Percentiles rank a stretch among this genome's conserved stretches.
Evolutionary conservation across 106 monocot species (phyloP).

Genomic region (Dioscorea zingiberensis): DNA sequence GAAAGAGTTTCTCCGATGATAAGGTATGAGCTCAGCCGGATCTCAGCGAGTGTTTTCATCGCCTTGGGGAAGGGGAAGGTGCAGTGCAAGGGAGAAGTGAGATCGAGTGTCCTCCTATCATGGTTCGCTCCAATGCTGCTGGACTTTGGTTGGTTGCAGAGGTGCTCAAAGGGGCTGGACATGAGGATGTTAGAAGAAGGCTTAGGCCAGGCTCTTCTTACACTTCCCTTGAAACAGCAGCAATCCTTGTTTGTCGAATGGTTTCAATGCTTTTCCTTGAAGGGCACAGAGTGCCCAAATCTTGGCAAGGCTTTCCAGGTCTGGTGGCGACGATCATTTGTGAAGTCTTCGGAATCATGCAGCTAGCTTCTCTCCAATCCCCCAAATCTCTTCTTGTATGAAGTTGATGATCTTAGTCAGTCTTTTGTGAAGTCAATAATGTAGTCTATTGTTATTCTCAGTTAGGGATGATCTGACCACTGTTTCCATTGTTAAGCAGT

Average conservation of each 20-base stretch:
- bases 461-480: no score
- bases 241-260: slow-evolving; percentile 71
- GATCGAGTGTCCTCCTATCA: slow-evolving; percentile 28
- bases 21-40: slow-evolving; percentile 76
- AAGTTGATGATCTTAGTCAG: no score
- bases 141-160: slow-evolving; percentile 85
- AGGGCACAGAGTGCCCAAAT: slow-evolving; percentile 77
- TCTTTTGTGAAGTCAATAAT: no score
- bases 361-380: slow-evolving; percentile 8
- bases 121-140: slow-evolving; percentile 77
- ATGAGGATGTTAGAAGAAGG: slow-evolving; percentile 65
- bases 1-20: slow-evolving; percentile 68
- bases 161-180: slow-evolving; percentile 76
- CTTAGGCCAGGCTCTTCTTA: slow-evolving; percentile 72
- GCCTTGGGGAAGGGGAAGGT: slow-evolving; percentile 67
- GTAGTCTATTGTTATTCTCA: no score
- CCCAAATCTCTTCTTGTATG: no score
- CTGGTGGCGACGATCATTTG: slow-evolving; percentile 89
- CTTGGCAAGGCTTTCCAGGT: slow-evolving; percentile 82
- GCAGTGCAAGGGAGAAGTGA: slow-evolving; percentile 44
- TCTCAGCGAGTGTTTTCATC: slow-evolving; percentile 68
- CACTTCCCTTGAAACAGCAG: slow-evolving; percentile 68
- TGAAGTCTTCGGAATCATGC: slow-evolving; percentile 21
- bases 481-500: no score
- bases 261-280: slow-evolving; percentile 55